Evolutionary conservation across 768 basidiomycete species (phyloP).

Genomic region (Baorangia bicolor): DNA sequence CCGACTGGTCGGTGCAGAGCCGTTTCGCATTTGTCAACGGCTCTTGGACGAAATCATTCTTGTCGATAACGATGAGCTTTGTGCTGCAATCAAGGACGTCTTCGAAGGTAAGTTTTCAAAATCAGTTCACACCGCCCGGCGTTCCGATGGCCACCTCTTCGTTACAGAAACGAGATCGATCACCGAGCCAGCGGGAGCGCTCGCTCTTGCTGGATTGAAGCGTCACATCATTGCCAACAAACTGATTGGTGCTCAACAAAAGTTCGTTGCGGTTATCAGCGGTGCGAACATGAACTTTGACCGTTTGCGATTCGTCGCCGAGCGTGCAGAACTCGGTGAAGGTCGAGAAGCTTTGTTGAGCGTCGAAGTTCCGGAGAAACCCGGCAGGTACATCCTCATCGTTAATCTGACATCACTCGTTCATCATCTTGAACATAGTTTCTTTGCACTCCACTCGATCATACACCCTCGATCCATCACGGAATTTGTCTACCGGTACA

Average conservation of each 20-base stretch:
- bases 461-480: slow-evolving; percentile 93
- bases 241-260: slow-evolving; percentile 79
- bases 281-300: slow-evolving; percentile 99
- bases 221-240: slow-evolving; percentile 79
- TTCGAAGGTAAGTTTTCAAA: slow-evolving; percentile 73
- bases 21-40: slow-evolving; percentile 87
- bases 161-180: slow-evolving; percentile 82
- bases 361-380: slow-evolving; percentile 90
- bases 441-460: slow-evolving; percentile 79
- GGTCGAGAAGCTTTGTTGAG: slow-evolving; percentile 90
- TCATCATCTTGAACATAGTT: slow-evolving; percentile 47
- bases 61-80: slow-evolving; percentile 94
- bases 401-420: neutral
- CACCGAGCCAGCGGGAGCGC: slow-evolving; percentile 94
- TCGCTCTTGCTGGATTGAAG: slow-evolving; percentile 90
- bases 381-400: slow-evolving; percentile 67
- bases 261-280: slow-evolving; percentile 88
- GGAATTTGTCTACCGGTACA: slow-evolving; percentile 94
- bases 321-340: slow-evolving; percentile 96
- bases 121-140: neutral
- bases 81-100: slow-evolving; percentile 98
- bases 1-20: slow-evolving; percentile 91
- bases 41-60: slow-evolving; percentile 80
- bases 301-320: slow-evolving; percentile 94
- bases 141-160: neutral